Evolutionary conservation across 1,284 basidiomycete species (phyloP).

Genomic region (Apiotrichum domesticum): DNA sequence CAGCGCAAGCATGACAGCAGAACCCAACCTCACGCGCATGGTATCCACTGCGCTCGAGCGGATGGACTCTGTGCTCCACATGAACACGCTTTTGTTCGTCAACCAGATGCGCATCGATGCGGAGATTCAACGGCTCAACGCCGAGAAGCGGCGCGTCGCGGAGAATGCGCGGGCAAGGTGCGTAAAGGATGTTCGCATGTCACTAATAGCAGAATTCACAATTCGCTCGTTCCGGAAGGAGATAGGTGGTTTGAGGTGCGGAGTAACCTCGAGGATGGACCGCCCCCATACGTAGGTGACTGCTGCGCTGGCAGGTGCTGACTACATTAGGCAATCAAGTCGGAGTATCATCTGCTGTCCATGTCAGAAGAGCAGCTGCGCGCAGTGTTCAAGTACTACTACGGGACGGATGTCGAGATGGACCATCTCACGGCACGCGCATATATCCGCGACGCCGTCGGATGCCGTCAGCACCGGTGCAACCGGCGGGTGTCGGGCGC

Average conservation of each 20-base stretch:
- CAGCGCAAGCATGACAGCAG: too few species aligned
- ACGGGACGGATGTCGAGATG: conserved; percentile 1
- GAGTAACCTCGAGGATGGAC: neutral
- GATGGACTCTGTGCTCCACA: conserved; percentile 1
- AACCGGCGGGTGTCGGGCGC: neutral
- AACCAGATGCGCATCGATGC: conserved; percentile 2
- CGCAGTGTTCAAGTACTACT: neutral
- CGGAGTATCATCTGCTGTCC: neutral
- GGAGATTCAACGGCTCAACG: neutral
- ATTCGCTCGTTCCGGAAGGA: neutral
- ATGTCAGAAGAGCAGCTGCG: neutral
- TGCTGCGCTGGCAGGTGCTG: neutral
- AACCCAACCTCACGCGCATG: neutral
- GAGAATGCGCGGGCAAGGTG: conserved; percentile 1
- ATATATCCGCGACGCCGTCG: conserved; percentile 2
- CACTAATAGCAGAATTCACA: neutral
- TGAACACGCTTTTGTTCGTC: conserved; percentile 2
- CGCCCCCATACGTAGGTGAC: neutral
- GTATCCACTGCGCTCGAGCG: neutral
- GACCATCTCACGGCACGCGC: neutral
- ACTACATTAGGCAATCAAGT: neutral
- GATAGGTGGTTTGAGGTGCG: neutral
- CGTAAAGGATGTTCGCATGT: neutral
- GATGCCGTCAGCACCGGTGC: neutral
- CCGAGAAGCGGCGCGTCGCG: neutral